Evolutionary conservation across 306 rosid species (phyloP), one percentile per base, ranked within the genome.

Genomic region (Trifolium dubium): DNA sequence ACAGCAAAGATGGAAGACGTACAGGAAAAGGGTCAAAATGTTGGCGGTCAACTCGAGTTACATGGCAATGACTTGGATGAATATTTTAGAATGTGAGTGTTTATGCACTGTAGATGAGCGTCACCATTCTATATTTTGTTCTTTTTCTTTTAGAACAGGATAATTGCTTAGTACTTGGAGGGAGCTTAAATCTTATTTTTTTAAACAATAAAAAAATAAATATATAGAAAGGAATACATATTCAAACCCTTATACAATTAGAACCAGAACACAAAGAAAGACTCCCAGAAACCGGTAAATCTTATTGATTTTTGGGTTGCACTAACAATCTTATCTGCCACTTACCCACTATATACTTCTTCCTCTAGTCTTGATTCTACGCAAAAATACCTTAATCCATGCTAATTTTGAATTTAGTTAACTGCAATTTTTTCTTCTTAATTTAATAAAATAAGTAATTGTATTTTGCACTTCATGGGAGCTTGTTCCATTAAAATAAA

Each of bases 11-110:
- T 90, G 82, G 80, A 40, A n/a, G 96, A 85, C 8, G 71, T 95
- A 56, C 93, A 87, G 56, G 90, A 85, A 80, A 90, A 86, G 80
- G 79, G 92, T 19, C 83, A 75, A 62, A 91, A 81, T 73, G 79
- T 82, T 73, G 88, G 94, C 64, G 87, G 81, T 43, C 80, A 90
- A 72, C 85, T 95, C 18, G 59, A 88, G 80, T 85, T 92, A 62
- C 91, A 90, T 64, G 92, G 88, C 61, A 49, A 67, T 66, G 90
- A 81, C 76, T 85, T 95, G 74, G 89, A 85, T 67, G 88, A 88
- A 86, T 95, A 95, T 87, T 95, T 86, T 83, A 88, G 88, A 80
- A 89, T 95, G 99, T 92, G 84, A 90, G 98, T 71, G 54, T 46
- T 37, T 53, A 31, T 78, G 78, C 37, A 23, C 53, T 77, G 50